These are phyloP conservation scores for Tolypocladium paradoxum DNA, from an alignment of 2,329 filamentous ascomycete genomes.

Conservation along the genomic window DNA sequence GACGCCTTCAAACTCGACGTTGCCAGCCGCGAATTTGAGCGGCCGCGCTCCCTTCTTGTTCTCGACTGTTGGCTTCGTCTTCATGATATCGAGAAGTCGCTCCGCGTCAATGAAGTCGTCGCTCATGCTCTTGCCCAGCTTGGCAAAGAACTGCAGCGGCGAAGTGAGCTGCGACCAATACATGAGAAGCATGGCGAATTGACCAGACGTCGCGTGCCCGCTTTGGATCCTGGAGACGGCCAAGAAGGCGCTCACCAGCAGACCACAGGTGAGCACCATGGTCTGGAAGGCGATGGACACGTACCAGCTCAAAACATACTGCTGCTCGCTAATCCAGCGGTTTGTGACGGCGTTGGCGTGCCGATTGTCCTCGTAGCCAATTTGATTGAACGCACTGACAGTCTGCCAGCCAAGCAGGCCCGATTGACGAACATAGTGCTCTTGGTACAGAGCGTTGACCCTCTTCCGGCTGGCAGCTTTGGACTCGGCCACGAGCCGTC, in stretches of 20 bases:
- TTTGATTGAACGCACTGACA: constrained; percentile 48
- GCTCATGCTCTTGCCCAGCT: constrained; percentile 44
- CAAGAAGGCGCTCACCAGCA: constrained; percentile 51
- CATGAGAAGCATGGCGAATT: constrained; percentile 60
- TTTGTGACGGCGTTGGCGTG: constrained; percentile 39
- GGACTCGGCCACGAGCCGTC: constrained; percentile 38
- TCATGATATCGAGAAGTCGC: constrained; percentile 46
- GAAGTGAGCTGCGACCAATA: constrained; percentile 66
- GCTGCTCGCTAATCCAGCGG: constrained; percentile 26
- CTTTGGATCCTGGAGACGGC: constrained; percentile 56
- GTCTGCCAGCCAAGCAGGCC: constrained; percentile 50
- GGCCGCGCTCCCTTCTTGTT: constrained; percentile 39
- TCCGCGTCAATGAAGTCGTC: constrained; percentile 48
- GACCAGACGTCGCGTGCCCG: constrained; percentile 49
- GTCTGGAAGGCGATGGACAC: constrained; percentile 46
- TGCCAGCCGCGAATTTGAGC: constrained; percentile 39
- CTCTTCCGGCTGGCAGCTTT: constrained; percentile 38
- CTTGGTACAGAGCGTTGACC: constrained; percentile 42
- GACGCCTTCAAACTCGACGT: constrained; percentile 44
- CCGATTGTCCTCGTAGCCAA: constrained; percentile 43
- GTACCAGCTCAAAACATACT: constrained; percentile 32
- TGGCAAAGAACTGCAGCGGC: constrained; percentile 59
- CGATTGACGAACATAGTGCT: constrained; percentile 43
- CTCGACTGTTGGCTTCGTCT: constrained; percentile 42
- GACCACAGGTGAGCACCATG: constrained; percentile 56